Percentiles rank a stretch among this genome's conserved stretches.
These are phyloP conservation scores for Cordyceps javanica DNA, from an alignment of 2,329 filamentous ascomycete species.

Conservation along the genomic window DNA sequence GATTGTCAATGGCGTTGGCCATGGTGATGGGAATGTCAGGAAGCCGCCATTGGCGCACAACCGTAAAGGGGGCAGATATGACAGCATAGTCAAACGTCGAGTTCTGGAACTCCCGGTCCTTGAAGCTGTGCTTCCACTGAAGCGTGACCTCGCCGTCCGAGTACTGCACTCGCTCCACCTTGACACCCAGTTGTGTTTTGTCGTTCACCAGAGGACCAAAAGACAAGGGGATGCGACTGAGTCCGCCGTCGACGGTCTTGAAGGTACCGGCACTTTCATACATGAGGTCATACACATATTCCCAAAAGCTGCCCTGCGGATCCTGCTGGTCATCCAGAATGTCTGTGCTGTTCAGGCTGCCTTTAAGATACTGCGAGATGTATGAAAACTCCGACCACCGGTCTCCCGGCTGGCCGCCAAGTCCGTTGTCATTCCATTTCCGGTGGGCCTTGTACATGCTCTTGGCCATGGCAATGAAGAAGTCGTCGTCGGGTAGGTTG, in stretches of 20 bases:
- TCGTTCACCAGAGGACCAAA: slow-evolving; percentile 57
- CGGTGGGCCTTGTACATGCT: slow-evolving; percentile 40
- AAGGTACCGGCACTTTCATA: slow-evolving; percentile 32
- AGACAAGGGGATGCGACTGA: slow-evolving; percentile 52
- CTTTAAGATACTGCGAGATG: slow-evolving; percentile 51
- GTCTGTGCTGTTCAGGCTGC: slow-evolving; percentile 49
- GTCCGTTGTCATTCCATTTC: slow-evolving; percentile 30
- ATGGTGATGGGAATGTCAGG: slow-evolving; percentile 39
- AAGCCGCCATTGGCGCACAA: slow-evolving; percentile 56
- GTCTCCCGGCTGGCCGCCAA: slow-evolving; percentile 45
- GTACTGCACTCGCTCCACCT: slow-evolving; percentile 51
- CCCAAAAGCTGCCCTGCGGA: slow-evolving; percentile 40
- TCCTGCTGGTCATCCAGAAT: slow-evolving; percentile 23
- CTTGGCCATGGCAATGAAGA: slow-evolving; percentile 30
- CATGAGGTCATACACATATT: slow-evolving; percentile 24
- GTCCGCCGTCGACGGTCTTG: slow-evolving; percentile 56
- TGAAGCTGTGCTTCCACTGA: slow-evolving; percentile 45
- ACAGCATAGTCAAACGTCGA: slow-evolving; percentile 60
- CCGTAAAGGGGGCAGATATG: slow-evolving; percentile 58
- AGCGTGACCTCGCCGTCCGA: slow-evolving; percentile 50
- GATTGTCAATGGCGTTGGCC: slow-evolving; percentile 39
- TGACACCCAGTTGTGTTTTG: slow-evolving; percentile 48
- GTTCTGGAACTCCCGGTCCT: slow-evolving; percentile 32
- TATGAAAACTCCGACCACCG: slow-evolving; percentile 61
- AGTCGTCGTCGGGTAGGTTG: slow-evolving; percentile 28